These are phyloP conservation scores for Monosporascus cannonballus DNA, from an alignment of 2,329 filamentous ascomycete genomes.

Conservation along the genomic window DNA sequence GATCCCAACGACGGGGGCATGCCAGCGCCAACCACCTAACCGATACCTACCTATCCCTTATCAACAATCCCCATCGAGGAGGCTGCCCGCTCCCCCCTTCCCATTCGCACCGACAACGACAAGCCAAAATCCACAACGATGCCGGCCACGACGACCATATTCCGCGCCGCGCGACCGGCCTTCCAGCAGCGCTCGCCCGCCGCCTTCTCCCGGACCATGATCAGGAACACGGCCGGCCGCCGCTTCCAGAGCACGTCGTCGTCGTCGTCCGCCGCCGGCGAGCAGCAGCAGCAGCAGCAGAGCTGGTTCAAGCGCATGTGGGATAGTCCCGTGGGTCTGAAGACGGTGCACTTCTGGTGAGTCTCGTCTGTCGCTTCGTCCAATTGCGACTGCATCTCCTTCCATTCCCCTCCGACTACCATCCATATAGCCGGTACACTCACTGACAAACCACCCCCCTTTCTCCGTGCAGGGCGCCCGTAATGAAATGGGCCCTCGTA, in stretches of 20 bases:
- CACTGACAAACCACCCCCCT: too few species aligned
- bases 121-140: conserved; percentile 22
- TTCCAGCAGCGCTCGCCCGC: conserved; percentile 51
- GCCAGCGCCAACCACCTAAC: too few species aligned
- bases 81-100: background rate
- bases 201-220: conserved; percentile 40
- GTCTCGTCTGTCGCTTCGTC: conserved; percentile 15
- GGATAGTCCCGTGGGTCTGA: conserved; percentile 74
- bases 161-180: conserved; percentile 48
- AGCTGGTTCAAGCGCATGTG: conserved; percentile 72
- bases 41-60: too few species aligned
- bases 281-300: conserved; percentile 29
- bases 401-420: too few species aligned
- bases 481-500: conserved; percentile 98
- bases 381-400: background rate
- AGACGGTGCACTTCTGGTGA: conserved; percentile 98
- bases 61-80: too few species aligned
- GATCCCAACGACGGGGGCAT: too few species aligned
- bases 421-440: too few species aligned
- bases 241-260: conserved; percentile 62
- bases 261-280: conserved; percentile 36
- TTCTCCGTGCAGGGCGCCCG: conserved; percentile 62
- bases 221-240: conserved; percentile 40
- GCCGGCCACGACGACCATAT: conserved; percentile 41
- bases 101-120: too few species aligned